Evolutionary conservation across 1,284 basidiomycete genomes (phyloP).

Genomic region (Microbotryomycetes sp.): DNA sequence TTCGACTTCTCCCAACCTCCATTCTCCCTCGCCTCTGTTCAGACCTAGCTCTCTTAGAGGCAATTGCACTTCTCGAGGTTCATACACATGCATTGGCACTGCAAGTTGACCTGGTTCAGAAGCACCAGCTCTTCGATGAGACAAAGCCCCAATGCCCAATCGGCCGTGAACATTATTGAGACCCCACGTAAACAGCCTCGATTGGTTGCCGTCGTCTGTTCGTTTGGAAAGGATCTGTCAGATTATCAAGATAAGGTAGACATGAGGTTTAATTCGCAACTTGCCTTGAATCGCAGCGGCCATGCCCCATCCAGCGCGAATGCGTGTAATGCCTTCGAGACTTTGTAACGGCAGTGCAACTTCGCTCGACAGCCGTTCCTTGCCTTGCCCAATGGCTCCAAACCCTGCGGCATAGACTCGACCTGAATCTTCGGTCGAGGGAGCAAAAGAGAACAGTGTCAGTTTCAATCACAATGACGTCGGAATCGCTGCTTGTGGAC

Average conservation of each 20-base stretch:
- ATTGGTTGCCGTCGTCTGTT: constrained; percentile 2
- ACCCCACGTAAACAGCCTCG: constrained; percentile 24
- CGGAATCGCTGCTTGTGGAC: too few relatives aligned
- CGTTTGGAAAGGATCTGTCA: background rate
- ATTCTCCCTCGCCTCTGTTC: constrained; percentile 1
- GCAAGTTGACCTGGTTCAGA: background rate
- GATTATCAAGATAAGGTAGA: background rate
- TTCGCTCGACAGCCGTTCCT: background rate
- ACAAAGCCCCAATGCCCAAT: constrained; percentile 15
- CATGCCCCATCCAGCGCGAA: constrained; percentile 24
- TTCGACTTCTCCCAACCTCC: constrained; percentile 24
- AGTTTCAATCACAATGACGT: background rate
- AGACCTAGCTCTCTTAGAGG: constrained; percentile 19
- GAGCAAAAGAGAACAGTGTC: background rate
- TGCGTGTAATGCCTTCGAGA: constrained; percentile 20
- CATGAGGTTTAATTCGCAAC: background rate
- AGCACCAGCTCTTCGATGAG: background rate
- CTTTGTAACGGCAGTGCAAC: constrained; percentile 3
- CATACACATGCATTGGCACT: constrained; percentile 8
- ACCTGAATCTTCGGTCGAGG: constrained; percentile 12
- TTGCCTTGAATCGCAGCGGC: constrained; percentile 21
- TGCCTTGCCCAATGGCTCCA: constrained; percentile 20
- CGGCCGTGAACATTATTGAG: constrained; percentile 23
- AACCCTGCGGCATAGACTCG: constrained; percentile 26
- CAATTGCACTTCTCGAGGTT: constrained; percentile 11